phyloP scores from a whole-genome alignment of 768 basidiomycete species.

The Sporobolomyces pararoseus region DNA sequence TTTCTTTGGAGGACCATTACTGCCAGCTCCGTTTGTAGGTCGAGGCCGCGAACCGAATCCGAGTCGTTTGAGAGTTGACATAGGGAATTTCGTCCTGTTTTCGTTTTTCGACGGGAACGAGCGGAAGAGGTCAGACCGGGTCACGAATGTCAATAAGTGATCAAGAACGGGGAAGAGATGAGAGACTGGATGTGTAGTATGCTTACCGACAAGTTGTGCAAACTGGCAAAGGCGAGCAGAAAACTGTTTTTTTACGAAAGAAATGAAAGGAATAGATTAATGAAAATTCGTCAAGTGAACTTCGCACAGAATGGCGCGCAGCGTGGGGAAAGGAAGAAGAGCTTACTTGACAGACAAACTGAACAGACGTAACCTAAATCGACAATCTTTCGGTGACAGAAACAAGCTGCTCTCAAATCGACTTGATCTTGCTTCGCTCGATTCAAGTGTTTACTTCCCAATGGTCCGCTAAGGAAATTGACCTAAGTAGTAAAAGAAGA shows the following conservation, averaged over 20 bases:
- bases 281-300: no score
- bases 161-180: neutral
- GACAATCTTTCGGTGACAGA: constrained; percentile 95
- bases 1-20: constrained; percentile 27
- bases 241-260: constrained; percentile 58
- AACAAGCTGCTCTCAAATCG: constrained; percentile 95
- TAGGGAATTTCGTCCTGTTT: constrained; percentile 81
- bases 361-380: constrained; percentile 97
- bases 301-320: no score
- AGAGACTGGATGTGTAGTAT: no score
- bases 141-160: neutral
- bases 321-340: neutral
- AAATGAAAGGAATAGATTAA: no score
- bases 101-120: no score
- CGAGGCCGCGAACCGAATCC: constrained; percentile 33
- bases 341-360: constrained; percentile 77
- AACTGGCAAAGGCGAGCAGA: constrained; percentile 87
- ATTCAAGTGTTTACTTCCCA: constrained; percentile 70
- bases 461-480: constrained; percentile 68
- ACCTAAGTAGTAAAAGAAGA: no score
- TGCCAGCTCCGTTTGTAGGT: neutral
- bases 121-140: neutral
- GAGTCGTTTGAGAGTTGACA: constrained; percentile 75
- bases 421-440: constrained; percentile 91
- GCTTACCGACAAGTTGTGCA: constrained; percentile 88